Percentiles rank a stretch among this genome's conserved stretches.
phyloP scores from a whole-genome alignment of 2,329 filamentous ascomycete genomes.

The Trichocomaceae sp. region DNA sequence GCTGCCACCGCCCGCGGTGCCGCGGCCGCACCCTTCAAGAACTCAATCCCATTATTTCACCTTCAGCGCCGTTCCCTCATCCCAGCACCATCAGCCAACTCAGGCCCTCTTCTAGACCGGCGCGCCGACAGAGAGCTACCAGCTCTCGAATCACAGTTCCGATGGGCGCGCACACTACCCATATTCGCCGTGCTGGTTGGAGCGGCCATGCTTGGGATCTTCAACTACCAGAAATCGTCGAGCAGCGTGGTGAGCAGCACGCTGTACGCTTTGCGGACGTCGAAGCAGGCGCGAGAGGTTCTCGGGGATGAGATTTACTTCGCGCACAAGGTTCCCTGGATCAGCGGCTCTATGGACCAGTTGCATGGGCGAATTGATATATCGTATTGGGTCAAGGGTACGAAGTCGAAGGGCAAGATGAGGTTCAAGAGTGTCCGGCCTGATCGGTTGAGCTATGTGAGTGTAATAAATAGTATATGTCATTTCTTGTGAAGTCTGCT shows the following conservation, averaged over 20 bases:
- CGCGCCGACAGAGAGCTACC: conserved; percentile 50
- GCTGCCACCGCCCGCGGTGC: background rate
- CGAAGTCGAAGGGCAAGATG: conserved; percentile 63
- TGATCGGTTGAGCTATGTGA: conserved; percentile 53
- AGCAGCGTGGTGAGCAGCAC: conserved; percentile 79
- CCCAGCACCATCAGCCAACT: conserved; percentile 44
- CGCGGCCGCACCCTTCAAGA: conserved; percentile 1
- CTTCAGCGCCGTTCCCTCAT: conserved; percentile 40
- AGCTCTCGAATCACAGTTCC: conserved; percentile 41
- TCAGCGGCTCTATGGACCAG: conserved; percentile 84
- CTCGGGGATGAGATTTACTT: conserved; percentile 88
- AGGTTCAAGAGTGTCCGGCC: conserved; percentile 70
- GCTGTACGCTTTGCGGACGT: conserved; percentile 85
- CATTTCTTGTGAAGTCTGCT: background rate
- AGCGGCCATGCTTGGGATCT: conserved; percentile 73
- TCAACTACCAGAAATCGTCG: conserved; percentile 98
- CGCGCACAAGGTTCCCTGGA: conserved; percentile 71
- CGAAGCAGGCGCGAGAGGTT: conserved; percentile 62
- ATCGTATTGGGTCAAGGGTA: conserved; percentile 77
- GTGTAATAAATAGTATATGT: conserved; percentile 24
- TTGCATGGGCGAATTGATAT: conserved; percentile 87
- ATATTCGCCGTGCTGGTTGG: conserved; percentile 70
- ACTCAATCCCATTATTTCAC: conserved; percentile 9
- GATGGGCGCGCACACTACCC: conserved; percentile 68
- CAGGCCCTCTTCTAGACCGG: conserved; percentile 47